These are phyloP conservation scores for Guyanaporus albipodus DNA, from an alignment of 768 basidiomycete genomes.

Conservation along the genomic window DNA sequence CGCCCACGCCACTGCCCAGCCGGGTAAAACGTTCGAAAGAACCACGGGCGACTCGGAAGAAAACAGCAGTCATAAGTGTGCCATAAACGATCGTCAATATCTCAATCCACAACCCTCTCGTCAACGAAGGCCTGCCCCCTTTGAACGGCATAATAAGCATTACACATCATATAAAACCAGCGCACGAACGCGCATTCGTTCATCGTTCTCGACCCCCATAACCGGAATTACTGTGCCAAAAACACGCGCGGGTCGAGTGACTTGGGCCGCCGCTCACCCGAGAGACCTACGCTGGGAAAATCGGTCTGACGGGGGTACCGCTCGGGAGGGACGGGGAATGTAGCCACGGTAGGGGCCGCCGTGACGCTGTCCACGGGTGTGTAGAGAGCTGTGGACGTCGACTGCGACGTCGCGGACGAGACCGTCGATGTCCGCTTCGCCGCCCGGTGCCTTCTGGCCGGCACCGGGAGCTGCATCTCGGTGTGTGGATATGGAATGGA, in stretches of 20 bases:
- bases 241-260: slow-evolving; percentile 40
- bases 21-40: too few species aligned
- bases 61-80: background rate
- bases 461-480: slow-evolving; percentile 24
- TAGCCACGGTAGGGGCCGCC: slow-evolving; percentile 21
- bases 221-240: too few species aligned
- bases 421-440: slow-evolving; percentile 33
- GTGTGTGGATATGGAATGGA: slow-evolving; percentile 26
- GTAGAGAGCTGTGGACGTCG: slow-evolving; percentile 43
- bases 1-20: too few species aligned
- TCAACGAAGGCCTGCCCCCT: too few species aligned
- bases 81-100: background rate
- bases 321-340: slow-evolving; percentile 30
- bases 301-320: slow-evolving; percentile 25
- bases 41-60: too few species aligned
- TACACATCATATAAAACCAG: too few species aligned
- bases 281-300: slow-evolving; percentile 40
- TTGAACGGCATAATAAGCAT: too few species aligned
- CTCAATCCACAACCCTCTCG: too few species aligned
- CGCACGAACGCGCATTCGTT: too few species aligned
- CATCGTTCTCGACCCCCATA: too few species aligned
- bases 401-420: slow-evolving; percentile 44
- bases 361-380: slow-evolving; percentile 32
- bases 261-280: slow-evolving; percentile 30
- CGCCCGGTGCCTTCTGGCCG: slow-evolving; percentile 14